Base-by-base conservation (phyloP, 768 basidiomycete genomes). In the Serendipita sp. region DNA sequence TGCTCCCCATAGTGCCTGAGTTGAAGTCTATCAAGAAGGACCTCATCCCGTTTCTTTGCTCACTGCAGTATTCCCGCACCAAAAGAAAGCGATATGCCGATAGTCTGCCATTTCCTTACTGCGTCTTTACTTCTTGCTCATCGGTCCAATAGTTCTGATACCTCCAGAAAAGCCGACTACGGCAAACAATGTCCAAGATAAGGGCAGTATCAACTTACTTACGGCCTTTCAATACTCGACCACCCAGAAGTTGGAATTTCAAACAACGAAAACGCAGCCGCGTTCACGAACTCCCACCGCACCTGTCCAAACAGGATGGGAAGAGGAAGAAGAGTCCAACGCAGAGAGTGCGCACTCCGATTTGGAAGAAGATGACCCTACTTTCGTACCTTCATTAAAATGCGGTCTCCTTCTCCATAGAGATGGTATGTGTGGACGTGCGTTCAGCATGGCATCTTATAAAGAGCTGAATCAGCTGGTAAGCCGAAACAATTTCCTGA, bases 11-110 rank as follows among this genome's bases (percentile, higher is more conserved):
- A 42, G 79, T 88, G 68, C 74, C 74, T 3, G 79, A 83, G 67
- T 78, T 93, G 43, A 85, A 90, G 60, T 95, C 92, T 16, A 77
- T 97, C 60, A 79, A 87, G 60, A 88, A 94, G 71, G 91, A 96
- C 64, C 89, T 96, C 68, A 71, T 97, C 11, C 94, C 94, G 0
- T 96, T 92, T 90, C 70, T 96, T 62, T 88, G 90, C 74, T 92
- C 90, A 70, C 75, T 88, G 3, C 88, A 89, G 65, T 91, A 91
- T 70, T 58, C 53, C 17, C 53, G 53, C 9, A 58, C 53, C 9
- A 71, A 74, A 64, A 68, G 67, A 38, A 67, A 33, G 17, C 17
- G 31, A 33, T 58, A 68, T 7, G 61, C 74, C 11, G 66, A 67
- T 9, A 58, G 63, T 41, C 61, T 66, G 50, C 74, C 65, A 53